phyloP scores from a whole-genome alignment of 148 eudicot species.

The Rhododendron ovatum region DNA sequence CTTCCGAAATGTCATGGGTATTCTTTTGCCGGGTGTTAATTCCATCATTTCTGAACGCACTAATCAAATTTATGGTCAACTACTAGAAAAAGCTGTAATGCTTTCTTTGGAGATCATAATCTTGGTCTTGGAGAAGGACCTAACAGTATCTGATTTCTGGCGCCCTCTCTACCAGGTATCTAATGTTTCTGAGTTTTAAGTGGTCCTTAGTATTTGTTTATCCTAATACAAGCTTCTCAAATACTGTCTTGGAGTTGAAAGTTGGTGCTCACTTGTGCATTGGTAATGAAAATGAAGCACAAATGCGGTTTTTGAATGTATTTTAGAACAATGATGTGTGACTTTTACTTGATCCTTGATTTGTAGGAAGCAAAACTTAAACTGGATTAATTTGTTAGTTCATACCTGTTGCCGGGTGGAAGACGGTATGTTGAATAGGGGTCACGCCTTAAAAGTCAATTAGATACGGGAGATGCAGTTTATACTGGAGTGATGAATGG shows the following conservation, averaged over 20 bases:
- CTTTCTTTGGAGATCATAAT: conserved; percentile 73
- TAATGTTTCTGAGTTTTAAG: background rate
- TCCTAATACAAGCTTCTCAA: background rate
- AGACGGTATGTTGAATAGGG: background rate
- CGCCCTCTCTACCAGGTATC: conserved; percentile 92
- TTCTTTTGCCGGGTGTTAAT: conserved; percentile 82
- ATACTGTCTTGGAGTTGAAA: background rate
- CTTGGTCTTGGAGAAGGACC: conserved; percentile 79
- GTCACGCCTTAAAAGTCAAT: background rate
- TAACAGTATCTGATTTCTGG: conserved; percentile 78
- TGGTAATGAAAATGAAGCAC: background rate
- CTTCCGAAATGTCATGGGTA: conserved; percentile 84
- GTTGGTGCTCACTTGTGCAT: conserved; percentile 3
- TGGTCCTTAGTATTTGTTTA: background rate
- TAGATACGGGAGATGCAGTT: background rate
- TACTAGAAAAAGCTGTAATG: conserved; percentile 77
- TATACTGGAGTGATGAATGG: background rate
- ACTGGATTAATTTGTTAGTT: background rate
- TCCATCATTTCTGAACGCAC: conserved; percentile 69
- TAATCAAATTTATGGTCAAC: conserved; percentile 66
- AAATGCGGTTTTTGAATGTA: background rate
- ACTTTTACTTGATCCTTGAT: background rate
- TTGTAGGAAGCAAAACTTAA: background rate
- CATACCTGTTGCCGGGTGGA: background rate
- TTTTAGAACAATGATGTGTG: background rate